Conservation (phyloP, 129 eudicot species). For the carrot (Daucus carota) region DNA sequence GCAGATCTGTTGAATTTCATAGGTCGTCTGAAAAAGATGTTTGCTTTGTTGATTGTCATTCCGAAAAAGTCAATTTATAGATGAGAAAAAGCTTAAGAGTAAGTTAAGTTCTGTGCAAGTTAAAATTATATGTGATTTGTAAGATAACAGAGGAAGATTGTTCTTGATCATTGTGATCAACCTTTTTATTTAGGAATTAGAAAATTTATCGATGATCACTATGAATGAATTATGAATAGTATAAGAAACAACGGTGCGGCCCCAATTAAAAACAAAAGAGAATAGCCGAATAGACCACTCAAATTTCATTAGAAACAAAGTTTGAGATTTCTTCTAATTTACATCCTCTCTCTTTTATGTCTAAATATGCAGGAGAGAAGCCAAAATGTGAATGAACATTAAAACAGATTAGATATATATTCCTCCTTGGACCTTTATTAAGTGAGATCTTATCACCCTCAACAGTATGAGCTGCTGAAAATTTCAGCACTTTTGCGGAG, state of each 20-base stretch:
- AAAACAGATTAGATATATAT: background rate
- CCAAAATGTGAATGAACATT: background rate
- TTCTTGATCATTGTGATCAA: no score
- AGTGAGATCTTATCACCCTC: background rate
- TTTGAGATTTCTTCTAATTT: background rate
- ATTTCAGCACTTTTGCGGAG: background rate
- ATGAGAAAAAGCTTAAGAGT: background rate
- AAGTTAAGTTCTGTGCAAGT: background rate
- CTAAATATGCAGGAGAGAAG: constrained; percentile 15
- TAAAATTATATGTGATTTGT: no score
- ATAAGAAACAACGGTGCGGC: background rate
- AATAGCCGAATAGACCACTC: background rate
- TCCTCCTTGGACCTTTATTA: background rate
- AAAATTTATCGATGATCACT: background rate
- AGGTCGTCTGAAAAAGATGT: no score
- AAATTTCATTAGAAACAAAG: background rate
- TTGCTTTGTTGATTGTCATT: no score
- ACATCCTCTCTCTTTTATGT: constrained; percentile 15
- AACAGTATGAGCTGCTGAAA: background rate
- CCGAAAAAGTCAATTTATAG: background rate
- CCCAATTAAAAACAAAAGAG: background rate
- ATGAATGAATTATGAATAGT: background rate
- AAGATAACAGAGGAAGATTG: no score
- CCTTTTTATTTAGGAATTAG: background rate
- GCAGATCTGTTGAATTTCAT: background rate